Percentiles rank a stretch among this genome's conserved stretches.
These are phyloP conservation scores for Ophiobolus disseminans DNA, from an alignment of 2,329 filamentous ascomycete genomes.

Conservation along the genomic window DNA sequence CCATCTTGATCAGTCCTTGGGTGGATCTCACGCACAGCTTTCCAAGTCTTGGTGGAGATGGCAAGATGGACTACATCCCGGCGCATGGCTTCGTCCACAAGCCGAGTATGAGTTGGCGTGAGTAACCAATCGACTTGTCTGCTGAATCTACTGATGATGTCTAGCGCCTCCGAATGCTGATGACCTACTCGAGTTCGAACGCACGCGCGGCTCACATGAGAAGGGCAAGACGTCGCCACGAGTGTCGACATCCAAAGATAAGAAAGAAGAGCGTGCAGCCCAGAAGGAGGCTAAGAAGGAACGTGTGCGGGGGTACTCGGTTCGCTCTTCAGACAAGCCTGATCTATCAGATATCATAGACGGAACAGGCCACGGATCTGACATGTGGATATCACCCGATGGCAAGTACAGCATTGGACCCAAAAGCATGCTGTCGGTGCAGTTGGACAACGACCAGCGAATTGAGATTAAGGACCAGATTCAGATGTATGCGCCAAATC, in stretches of 20 bases:
- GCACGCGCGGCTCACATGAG: slow-evolving; percentile 5
- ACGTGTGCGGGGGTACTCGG: slow-evolving; percentile 45
- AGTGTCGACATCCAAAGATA: slow-evolving; percentile 13
- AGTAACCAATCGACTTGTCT: slow-evolving; percentile 3
- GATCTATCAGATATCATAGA: slow-evolving; percentile 15
- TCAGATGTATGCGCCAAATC: slow-evolving; percentile 85
- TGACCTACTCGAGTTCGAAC: slow-evolving; percentile 65
- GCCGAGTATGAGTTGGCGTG: slow-evolving; percentile 84
- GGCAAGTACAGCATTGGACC: slow-evolving; percentile 49
- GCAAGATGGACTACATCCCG: slow-evolving; percentile 86
- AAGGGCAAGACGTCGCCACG: slow-evolving; percentile 15
- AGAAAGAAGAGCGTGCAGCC: slow-evolving; percentile 36
- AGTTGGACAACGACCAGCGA: slow-evolving; percentile 65
- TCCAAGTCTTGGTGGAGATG: slow-evolving; percentile 79
- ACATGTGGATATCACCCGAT: slow-evolving; percentile 35
- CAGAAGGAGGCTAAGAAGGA: slow-evolving; percentile 46
- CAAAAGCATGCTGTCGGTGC: slow-evolving; percentile 63
- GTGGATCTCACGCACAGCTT: slow-evolving; percentile 96
- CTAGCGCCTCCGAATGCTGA: slow-evolving; percentile 78
- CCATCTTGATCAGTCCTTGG: slow-evolving; percentile 92
- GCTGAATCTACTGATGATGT: slow-evolving; percentile 5
- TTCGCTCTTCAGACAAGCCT: slow-evolving; percentile 30
- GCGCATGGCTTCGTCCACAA: slow-evolving; percentile 86
- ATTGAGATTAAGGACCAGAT: slow-evolving; percentile 89
- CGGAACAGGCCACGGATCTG: slow-evolving; percentile 5